phyloP scores from a whole-genome alignment of 768 basidiomycete genomes.

The Amanita subjunquillea region DNA sequence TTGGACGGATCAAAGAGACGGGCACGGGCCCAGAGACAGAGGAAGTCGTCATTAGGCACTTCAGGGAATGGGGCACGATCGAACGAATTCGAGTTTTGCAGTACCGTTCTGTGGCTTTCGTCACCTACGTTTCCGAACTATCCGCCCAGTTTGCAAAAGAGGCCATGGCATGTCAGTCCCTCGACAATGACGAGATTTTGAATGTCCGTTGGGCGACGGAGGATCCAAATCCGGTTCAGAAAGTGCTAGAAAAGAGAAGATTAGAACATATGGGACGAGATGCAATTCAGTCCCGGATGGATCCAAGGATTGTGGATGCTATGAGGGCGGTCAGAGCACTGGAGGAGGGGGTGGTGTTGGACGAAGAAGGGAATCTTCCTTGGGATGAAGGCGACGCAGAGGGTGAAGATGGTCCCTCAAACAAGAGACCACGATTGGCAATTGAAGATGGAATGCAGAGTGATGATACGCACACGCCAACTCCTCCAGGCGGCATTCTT shows the following conservation, averaged over 20 bases:
- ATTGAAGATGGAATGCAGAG: conserved; percentile 23
- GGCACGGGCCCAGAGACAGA: conserved; percentile 85
- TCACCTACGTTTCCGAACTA: conserved; percentile 83
- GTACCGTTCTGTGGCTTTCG: conserved; percentile 93
- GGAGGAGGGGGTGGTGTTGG: conserved; percentile 64
- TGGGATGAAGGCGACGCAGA: conserved; percentile 16
- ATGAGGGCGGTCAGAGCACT: conserved; percentile 78
- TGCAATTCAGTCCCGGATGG: conserved; percentile 77
- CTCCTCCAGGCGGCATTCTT: conserved; percentile 45
- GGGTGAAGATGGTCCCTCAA: conserved; percentile 20
- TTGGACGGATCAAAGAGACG: conserved; percentile 90
- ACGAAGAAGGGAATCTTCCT: conserved; percentile 28
- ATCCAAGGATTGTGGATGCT: conserved; percentile 83
- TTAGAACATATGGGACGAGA: conserved; percentile 79
- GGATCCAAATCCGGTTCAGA: conserved; percentile 91
- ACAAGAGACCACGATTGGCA: conserved; percentile 22
- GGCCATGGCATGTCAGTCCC: conserved; percentile 95
- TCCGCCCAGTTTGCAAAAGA: conserved; percentile 96
- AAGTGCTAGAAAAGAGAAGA: conserved; percentile 74
- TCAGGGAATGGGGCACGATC: conserved; percentile 92
- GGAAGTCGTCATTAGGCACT: conserved; percentile 84
- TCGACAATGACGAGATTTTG: conserved; percentile 95
- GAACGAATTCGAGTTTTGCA: conserved; percentile 88
- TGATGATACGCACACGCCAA: conserved; percentile 10
- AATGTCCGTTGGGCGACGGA: conserved; percentile 99